A percentile compares a stretch with the other conserved stretches of the same genome.
phyloP scores from a whole-genome alignment of 2,329 filamentous ascomycete species.

The Coniochaeta hoffmannii region DNA sequence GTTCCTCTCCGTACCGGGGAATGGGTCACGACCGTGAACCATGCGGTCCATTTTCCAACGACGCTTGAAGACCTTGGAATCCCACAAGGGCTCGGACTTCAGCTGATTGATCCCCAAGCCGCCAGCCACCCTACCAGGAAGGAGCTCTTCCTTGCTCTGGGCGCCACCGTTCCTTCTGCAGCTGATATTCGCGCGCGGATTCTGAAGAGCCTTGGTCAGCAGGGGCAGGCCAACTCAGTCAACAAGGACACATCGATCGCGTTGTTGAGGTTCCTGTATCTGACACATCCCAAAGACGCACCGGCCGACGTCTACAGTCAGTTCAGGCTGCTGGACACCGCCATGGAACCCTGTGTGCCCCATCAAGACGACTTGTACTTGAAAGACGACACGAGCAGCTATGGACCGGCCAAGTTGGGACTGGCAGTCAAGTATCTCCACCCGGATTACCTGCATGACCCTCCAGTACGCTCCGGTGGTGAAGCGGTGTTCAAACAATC shows the following conservation, averaged over 20 bases:
- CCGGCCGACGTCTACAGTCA: not conserved
- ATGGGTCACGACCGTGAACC: conserved; percentile 10
- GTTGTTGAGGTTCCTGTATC: not conserved
- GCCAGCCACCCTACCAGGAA: not conserved
- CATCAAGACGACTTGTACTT: not conserved
- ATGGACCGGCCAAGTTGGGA: not conserved
- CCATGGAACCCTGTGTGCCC: not conserved
- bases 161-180: not conserved
- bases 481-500: not conserved
- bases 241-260: not conserved
- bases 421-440: conserved; percentile 6
- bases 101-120: not conserved
- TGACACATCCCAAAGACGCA: not conserved
- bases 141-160: not conserved
- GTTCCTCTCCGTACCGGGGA: conserved; percentile 3
- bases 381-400: not conserved
- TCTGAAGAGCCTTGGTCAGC: not conserved
- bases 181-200: not conserved
- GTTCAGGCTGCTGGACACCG: conserved; percentile 4
- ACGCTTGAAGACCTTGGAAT: not conserved
- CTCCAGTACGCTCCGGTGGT: not conserved
- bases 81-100: not conserved
- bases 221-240: not conserved
- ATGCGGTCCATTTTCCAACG: not conserved
- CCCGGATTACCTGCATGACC: conserved; percentile 8